These are phyloP conservation scores for Hansenula lynferdii DNA, from an alignment of 1,139 yeast genomes.

Conservation along the genomic window DNA sequence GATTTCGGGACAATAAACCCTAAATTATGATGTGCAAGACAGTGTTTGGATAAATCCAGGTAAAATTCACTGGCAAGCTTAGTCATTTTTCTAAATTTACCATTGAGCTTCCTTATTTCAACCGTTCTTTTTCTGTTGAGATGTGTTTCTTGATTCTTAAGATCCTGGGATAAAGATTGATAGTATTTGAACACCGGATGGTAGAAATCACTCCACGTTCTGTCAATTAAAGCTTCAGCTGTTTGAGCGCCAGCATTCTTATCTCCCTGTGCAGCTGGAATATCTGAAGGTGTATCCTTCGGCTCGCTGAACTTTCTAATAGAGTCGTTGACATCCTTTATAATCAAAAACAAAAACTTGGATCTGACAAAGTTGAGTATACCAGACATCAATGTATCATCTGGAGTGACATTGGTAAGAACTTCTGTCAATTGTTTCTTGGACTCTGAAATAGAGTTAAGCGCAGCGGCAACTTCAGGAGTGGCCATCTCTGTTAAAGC, in stretches of 20 bases:
- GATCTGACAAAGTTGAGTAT: conserved; percentile 20
- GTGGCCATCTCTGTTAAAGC: conserved; percentile 1
- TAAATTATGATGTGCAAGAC: conserved; percentile 32
- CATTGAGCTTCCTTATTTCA: conserved; percentile 54
- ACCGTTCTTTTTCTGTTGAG: conserved; percentile 32
- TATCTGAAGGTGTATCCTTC: conserved; percentile 12
- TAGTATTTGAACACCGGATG: conserved; percentile 58
- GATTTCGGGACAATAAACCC: conserved; percentile 30
- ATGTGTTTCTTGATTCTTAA: conserved; percentile 21
- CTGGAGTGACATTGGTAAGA: conserved; percentile 13
- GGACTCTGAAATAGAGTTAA: conserved; percentile 13
- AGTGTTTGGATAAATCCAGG: conserved; percentile 31
- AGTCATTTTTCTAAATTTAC: conserved; percentile 42
- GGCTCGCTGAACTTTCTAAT: conserved; percentile 2
- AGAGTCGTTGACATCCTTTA: conserved; percentile 16
- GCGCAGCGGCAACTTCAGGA: neutral
- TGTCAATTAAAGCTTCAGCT: conserved; percentile 32
- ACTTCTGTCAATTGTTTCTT: conserved; percentile 12
- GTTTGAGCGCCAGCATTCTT: conserved; percentile 9
- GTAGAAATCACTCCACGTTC: conserved; percentile 57
- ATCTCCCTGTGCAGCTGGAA: conserved; percentile 11
- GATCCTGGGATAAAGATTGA: conserved; percentile 19
- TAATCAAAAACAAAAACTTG: conserved; percentile 12
- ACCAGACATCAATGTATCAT: conserved; percentile 17
- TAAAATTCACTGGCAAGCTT: conserved; percentile 46